A percentile compares a stretch with the other conserved stretches of the same genome.
Conservation (phyloP, 495 filamentous ascomycete genomes). For the Oidiodendron maius region DNA sequence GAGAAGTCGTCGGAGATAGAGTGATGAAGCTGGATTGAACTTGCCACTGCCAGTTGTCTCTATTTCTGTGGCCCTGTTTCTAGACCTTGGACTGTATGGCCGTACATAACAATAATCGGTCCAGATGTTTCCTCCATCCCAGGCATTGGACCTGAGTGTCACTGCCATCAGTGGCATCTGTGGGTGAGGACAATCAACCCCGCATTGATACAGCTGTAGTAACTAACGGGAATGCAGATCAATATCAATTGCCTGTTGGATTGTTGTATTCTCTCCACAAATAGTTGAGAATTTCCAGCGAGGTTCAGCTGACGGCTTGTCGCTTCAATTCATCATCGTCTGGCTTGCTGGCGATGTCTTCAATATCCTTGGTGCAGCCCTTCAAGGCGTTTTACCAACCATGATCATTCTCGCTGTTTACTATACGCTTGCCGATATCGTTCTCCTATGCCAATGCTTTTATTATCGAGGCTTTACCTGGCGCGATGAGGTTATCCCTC, state of each 20-base stretch:
- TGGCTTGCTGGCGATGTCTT: conserved; percentile 95
- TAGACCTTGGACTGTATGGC: too few species aligned
- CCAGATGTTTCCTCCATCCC: conserved; percentile 21
- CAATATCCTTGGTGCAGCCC: conserved; percentile 85
- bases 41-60: too few species aligned
- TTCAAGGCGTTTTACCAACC: conserved; percentile 93
- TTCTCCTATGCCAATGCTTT: conserved; percentile 82
- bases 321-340: conserved; percentile 79
- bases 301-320: conserved; percentile 80
- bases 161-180: conserved; percentile 86
- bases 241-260: conserved; percentile 95
- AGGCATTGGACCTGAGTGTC: conserved; percentile 60
- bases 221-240: conserved; percentile 49
- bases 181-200: conserved; percentile 68
- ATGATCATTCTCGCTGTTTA: conserved; percentile 96
- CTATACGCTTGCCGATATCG: conserved; percentile 89
- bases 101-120: too few species aligned
- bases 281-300: conserved; percentile 94
- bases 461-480: conserved; percentile 86
- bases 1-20: too few species aligned
- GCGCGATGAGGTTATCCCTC: conserved; percentile 41
- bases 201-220: not conserved
- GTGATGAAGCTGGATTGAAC: too few species aligned
- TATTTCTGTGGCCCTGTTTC: too few species aligned
- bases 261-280: conserved; percentile 95